phyloP scores from a whole-genome alignment of 768 basidiomycete genomes.

The Tricholomella constricta region DNA sequence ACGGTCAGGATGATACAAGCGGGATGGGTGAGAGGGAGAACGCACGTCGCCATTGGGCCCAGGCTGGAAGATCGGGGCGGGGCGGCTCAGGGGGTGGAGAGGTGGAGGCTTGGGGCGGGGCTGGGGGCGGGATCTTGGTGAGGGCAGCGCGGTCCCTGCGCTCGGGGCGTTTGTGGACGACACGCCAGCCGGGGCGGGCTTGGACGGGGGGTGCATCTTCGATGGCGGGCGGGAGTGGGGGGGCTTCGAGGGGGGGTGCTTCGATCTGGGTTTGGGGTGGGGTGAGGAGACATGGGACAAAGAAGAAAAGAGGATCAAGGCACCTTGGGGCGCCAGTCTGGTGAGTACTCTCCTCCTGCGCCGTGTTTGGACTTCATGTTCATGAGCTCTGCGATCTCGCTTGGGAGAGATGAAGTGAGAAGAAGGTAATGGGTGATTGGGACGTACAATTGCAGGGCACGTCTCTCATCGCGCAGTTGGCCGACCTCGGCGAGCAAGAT shows the following conservation, averaged over 20 bases:
- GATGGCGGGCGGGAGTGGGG: conserved; percentile 44
- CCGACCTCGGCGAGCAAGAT: conserved; percentile 80
- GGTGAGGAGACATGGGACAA: conserved; percentile 8
- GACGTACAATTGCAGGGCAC: conserved; percentile 71
- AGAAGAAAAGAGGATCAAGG: conserved; percentile 15
- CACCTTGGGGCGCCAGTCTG: conserved; percentile 72
- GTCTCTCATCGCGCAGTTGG: conserved; percentile 73
- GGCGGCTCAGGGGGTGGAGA: conserved; percentile 47
- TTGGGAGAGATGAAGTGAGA: conserved; percentile 25
- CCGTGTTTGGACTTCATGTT: conserved; percentile 81
- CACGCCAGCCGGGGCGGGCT: conserved; percentile 75
- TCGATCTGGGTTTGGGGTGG: conserved; percentile 27
- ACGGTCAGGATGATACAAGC: background rate
- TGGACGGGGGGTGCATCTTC: conserved; percentile 48
- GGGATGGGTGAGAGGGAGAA: no score
- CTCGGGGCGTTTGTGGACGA: conserved; percentile 64
- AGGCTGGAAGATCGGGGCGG: conserved; percentile 65
- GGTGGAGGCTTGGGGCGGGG: no score
- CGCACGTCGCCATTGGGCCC: conserved; percentile 54
- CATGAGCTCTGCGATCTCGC: conserved; percentile 86
- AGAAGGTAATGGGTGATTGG: background rate
- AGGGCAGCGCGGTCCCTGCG: conserved; percentile 43
- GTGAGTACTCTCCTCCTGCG: conserved; percentile 74
- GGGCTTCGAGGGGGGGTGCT: conserved; percentile 32
- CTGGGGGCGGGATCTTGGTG: conserved; percentile 42